Conservation (phyloP, 2,329 filamentous ascomycete genomes). For the Lasiodiplodia gonubiensis region DNA sequence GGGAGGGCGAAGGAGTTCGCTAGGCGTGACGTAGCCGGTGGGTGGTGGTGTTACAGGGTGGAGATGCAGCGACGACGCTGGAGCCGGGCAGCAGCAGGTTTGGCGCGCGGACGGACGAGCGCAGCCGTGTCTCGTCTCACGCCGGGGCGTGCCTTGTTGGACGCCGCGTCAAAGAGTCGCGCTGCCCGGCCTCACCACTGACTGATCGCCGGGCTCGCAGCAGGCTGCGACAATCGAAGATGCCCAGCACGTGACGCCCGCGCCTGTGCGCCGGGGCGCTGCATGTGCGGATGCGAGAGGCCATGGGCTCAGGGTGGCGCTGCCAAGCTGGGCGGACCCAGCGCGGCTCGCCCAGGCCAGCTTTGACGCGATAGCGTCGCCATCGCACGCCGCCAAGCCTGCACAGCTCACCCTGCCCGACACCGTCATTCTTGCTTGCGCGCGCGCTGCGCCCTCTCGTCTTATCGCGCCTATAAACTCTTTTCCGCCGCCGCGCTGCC, state of each 20-base stretch:
- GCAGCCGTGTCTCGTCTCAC: conserved; percentile 18
- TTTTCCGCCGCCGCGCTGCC: neutral
- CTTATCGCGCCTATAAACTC: conserved; percentile 21
- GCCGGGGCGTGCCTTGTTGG: conserved; percentile 3
- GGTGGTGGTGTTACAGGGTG: conserved; percentile 22
- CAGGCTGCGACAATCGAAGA: conserved; percentile 12
- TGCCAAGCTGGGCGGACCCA: too few species aligned
- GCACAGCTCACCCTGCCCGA: conserved; percentile 7
- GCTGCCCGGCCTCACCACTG: conserved; percentile 9
- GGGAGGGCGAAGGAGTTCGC: neutral
- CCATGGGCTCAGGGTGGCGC: neutral
- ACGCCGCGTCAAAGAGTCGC: conserved; percentile 5
- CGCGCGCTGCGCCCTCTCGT: conserved; percentile 1
- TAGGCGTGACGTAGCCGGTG: conserved; percentile 22
- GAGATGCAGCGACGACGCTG: conserved; percentile 5
- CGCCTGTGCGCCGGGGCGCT: neutral
- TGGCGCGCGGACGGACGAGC: conserved; percentile 12
- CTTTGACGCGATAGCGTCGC: conserved; percentile 14
- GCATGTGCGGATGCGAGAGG: neutral
- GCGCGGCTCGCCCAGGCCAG: neutral
- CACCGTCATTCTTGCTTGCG: conserved; percentile 13
- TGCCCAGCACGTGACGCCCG: neutral
- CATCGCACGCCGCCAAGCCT: conserved; percentile 15
- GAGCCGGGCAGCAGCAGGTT: neutral
- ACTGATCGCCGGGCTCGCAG: conserved; percentile 16